phyloP scores from a whole-genome alignment of 129 eudicot genomes.

The Mikania micrantha region DNA sequence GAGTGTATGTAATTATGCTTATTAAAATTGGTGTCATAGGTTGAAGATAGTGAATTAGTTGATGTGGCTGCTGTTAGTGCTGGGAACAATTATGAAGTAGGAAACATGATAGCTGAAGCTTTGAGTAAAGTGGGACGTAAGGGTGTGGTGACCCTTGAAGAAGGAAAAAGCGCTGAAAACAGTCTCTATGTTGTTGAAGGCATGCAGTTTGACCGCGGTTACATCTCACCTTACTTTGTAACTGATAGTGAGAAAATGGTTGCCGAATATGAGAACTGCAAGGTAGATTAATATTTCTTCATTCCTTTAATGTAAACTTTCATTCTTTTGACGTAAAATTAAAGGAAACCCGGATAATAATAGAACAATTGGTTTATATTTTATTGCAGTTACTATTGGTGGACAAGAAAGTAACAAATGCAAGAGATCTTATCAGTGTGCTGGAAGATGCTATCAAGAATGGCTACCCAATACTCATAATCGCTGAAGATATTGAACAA shows the following conservation, averaged over 20 bases:
- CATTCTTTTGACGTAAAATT: not conserved
- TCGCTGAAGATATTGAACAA: constrained; percentile 85
- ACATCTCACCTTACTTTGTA: constrained; percentile 90
- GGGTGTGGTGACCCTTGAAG: constrained; percentile 95
- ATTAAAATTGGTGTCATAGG: constrained; percentile 30
- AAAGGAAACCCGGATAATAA: not conserved
- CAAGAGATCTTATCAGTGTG: constrained; percentile 68
- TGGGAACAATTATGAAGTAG: constrained; percentile 93
- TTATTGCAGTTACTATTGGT: constrained; percentile 52
- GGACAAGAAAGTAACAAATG: constrained; percentile 67
- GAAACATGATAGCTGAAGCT: constrained; percentile 93
- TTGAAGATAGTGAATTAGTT: constrained; percentile 83
- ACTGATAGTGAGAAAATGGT: constrained; percentile 87
- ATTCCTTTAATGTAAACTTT: no score
- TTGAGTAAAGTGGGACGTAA: constrained; percentile 85
- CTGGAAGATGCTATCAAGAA: constrained; percentile 72
- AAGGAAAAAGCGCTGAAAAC: constrained; percentile 81
- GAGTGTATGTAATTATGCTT: not conserved
- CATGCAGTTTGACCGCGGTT: constrained; percentile 95
- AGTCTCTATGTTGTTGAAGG: constrained; percentile 91
- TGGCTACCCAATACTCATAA: constrained; percentile 49
- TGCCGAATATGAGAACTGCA: constrained; percentile 86
- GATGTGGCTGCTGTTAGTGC: constrained; percentile 99
- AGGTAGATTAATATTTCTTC: constrained; percentile 33
- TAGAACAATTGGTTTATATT: not conserved